These are phyloP conservation scores for Thozetella sp. DNA, from an alignment of 495 filamentous ascomycete species.

Conservation along the genomic window DNA sequence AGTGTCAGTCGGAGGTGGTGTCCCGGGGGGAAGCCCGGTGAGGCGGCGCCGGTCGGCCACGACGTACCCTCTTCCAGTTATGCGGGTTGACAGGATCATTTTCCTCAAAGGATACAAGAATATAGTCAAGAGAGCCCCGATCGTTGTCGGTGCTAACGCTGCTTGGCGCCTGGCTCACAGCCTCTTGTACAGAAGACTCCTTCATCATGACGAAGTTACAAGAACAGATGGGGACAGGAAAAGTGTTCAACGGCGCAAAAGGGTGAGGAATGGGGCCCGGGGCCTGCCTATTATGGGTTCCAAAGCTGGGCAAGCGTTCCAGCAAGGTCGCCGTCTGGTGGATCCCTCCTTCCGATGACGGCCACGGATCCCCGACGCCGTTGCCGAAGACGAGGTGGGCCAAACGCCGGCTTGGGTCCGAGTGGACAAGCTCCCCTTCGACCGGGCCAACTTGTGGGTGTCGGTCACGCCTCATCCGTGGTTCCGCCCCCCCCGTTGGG, in stretches of 20 bases:
- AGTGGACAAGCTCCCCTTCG: not conserved
- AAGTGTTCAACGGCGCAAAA: not conserved
- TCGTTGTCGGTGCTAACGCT: constrained; percentile 1
- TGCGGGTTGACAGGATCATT: constrained; percentile 23
- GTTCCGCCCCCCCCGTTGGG: no score
- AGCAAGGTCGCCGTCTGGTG: not conserved
- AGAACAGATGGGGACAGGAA: not conserved
- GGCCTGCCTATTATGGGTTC: not conserved
- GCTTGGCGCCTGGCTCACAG: not conserved
- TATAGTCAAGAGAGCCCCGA: not conserved
- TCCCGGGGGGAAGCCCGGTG: not conserved
- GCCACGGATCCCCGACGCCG: not conserved
- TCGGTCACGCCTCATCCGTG: no score
- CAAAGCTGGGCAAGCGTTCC: not conserved
- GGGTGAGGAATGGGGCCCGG: not conserved
- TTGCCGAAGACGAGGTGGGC: not conserved
- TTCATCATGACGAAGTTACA: not conserved
- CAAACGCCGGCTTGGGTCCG: not conserved
- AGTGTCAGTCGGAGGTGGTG: not conserved
- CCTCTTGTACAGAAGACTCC: not conserved
- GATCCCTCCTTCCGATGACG: constrained; percentile 1
- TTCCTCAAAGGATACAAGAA: constrained; percentile 16
- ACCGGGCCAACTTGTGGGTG: not conserved
- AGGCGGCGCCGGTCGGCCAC: not conserved
- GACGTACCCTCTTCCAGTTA: constrained; percentile 22